Evolutionary conservation across 768 basidiomycete species (phyloP).

Genomic region (Lyophyllum semitale): DNA sequence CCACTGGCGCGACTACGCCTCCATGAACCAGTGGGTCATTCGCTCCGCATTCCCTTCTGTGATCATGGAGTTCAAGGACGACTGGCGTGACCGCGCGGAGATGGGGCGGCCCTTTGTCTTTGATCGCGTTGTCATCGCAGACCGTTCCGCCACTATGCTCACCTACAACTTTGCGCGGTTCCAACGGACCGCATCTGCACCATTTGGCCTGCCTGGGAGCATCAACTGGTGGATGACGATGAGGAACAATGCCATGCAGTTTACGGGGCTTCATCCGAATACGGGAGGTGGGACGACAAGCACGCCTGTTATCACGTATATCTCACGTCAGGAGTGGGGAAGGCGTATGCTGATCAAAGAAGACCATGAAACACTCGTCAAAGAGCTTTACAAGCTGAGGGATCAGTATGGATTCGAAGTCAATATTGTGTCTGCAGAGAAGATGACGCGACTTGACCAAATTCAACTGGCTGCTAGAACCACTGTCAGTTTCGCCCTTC

Average conservation of each 20-base stretch:
- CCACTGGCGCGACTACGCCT: conserved; percentile 90
- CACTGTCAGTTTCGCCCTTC: conserved; percentile 52
- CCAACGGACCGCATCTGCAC: conserved; percentile 73
- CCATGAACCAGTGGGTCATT: conserved; percentile 88
- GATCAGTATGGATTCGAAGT: conserved; percentile 82
- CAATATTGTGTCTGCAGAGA: conserved; percentile 84
- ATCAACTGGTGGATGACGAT: conserved; percentile 85
- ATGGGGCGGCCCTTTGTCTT: conserved; percentile 74
- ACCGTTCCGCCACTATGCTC: conserved; percentile 83
- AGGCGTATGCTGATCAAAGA: conserved; percentile 76
- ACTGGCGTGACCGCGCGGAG: conserved; percentile 80
- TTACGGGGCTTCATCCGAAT: conserved; percentile 57
- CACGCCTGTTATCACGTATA: conserved; percentile 87
- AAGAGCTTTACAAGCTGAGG: conserved; percentile 68
- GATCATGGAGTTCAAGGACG: conserved; percentile 77
- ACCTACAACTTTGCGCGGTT: conserved; percentile 67
- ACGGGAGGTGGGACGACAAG: conserved; percentile 46
- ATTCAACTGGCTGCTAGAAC: conserved; percentile 79
- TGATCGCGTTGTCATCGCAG: conserved; percentile 86
- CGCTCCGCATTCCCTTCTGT: conserved; percentile 80
- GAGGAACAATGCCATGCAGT: conserved; percentile 70
- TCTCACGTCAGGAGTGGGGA: conserved; percentile 88
- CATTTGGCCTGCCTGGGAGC: conserved; percentile 76
- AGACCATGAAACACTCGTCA: conserved; percentile 79
- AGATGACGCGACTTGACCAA: conserved; percentile 79